Conservation (phyloP, 768 basidiomycete species). For the Leccinum boreale region DNA sequence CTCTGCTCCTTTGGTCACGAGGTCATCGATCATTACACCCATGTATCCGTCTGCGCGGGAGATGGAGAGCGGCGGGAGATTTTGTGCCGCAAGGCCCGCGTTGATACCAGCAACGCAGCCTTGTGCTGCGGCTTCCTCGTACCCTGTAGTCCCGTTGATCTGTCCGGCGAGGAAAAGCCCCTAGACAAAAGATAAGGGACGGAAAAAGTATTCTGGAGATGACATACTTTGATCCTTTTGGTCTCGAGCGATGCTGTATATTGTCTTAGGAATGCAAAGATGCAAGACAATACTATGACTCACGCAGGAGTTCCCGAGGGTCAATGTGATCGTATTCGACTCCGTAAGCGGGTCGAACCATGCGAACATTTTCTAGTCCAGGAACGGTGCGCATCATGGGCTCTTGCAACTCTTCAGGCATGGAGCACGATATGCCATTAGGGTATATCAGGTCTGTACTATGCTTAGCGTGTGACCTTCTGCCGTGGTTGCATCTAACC, state of each 20-base stretch:
- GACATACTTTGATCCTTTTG: conserved; percentile 64
- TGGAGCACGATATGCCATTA: conserved; percentile 83
- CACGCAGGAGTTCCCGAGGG: conserved; percentile 73
- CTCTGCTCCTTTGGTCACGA: conserved; percentile 83
- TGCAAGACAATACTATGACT: conserved; percentile 25
- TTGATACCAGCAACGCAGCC: conserved; percentile 88
- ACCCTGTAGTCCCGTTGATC: conserved; percentile 92
- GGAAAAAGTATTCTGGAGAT: background rate
- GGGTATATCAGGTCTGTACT: conserved; percentile 79
- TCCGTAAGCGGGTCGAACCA: conserved; percentile 85
- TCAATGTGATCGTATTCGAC: conserved; percentile 93
- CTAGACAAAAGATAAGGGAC: conserved; percentile 27
- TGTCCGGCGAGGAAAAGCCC: conserved; percentile 88
- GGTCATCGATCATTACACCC: conserved; percentile 91
- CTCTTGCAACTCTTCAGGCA: conserved; percentile 85
- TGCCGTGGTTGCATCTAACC: conserved; percentile 39
- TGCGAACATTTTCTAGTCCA: conserved; percentile 80
- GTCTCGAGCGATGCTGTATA: conserved; percentile 75
- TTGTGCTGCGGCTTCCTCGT: conserved; percentile 92
- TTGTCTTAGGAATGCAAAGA: background rate
- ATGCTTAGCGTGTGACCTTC: background rate
- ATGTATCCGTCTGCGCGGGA: conserved; percentile 84
- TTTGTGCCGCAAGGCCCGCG: conserved; percentile 67
- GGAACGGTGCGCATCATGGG: conserved; percentile 80
- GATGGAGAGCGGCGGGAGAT: conserved; percentile 55